Evolutionary conservation across 2,329 filamentous ascomycete genomes (phyloP), one percentile per base, ranked within the genome.

Genomic region (Diaporthe capsici): DNA sequence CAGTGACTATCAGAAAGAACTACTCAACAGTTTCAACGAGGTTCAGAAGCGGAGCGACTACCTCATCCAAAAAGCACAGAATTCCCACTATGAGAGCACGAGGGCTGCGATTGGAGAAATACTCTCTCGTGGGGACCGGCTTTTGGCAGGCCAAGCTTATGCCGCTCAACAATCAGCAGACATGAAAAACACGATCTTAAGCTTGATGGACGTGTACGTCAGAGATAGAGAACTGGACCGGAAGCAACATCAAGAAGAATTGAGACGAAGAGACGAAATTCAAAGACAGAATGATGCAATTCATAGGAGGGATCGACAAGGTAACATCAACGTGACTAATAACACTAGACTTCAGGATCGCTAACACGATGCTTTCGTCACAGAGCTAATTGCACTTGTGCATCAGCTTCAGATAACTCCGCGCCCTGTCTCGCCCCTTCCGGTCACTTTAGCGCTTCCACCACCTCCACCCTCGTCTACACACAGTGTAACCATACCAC

Each of bases 361-460:
- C 60, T 65, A 31, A 37, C 31, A 5, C 4, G 0, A 6, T 1
- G 1, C 5, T 4, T 47, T 0, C 12, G 4, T 0, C 17, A 31
- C 60, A 65, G 39, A 65, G 6, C 8, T 65, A 1, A 1, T 65
- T 31, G 25, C n/a, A 47, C n/a, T 65, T 1, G 1, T 65, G 17
- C 4, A 47, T 0, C 60, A 65, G 4, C 2, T 47, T n/a, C 60
- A 65, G 8, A 28, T 47, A 8, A 20, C 9, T 13, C 10, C 60
- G 10, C 39, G 42, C 10, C 42, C 60, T 31, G 42, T 65, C 9
- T 65, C 60, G 8, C 60, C 60, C 10, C 25, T 47, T 6, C 60
- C 60, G 3, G 25, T 8, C 15, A 28, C 60, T 22, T 17, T 20
- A 8, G 42, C 61, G 1, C 61, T 65, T n/a, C 25, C 28, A 12